Conservation (phyloP, 2,329 filamentous ascomycete genomes). For the Calonectria pseudoturangicola region DNA sequence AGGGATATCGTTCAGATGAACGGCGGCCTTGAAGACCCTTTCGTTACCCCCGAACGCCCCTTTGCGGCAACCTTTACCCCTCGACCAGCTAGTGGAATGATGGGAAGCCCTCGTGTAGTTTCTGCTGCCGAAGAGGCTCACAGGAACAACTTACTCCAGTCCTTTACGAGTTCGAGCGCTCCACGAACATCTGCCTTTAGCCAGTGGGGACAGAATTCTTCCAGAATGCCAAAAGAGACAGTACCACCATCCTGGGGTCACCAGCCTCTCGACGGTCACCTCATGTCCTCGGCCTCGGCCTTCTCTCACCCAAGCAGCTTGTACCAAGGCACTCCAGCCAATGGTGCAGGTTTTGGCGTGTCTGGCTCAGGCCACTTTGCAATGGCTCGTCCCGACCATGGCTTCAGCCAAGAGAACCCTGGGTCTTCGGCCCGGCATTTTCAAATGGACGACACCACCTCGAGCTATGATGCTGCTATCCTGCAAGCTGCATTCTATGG, state of each 20-base stretch:
- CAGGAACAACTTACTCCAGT: conserved; percentile 60
- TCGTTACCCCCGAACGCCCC: conserved; percentile 54
- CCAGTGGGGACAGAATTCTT: conserved; percentile 55
- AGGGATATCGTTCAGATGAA: conserved; percentile 42
- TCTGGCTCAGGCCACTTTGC: conserved; percentile 41
- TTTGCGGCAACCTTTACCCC: conserved; percentile 40
- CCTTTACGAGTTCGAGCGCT: conserved; percentile 54
- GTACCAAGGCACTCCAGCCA: conserved; percentile 67
- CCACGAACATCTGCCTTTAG: conserved; percentile 58
- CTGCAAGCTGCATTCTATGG: conserved; percentile 59
- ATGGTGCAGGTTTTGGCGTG: conserved; percentile 48
- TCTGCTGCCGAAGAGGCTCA: conserved; percentile 57
- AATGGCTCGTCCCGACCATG: conserved; percentile 44
- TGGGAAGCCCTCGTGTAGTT: conserved; percentile 44
- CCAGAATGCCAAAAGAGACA: conserved; percentile 45
- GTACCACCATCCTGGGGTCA: conserved; percentile 46
- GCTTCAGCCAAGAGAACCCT: conserved; percentile 44
- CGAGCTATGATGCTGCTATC: conserved; percentile 60
- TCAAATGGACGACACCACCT: conserved; percentile 59
- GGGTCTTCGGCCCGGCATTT: conserved; percentile 50
- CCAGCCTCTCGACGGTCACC: conserved; percentile 42
- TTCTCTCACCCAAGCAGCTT: conserved; percentile 72
- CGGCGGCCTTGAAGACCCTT: conserved; percentile 57
- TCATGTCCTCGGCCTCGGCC: conserved; percentile 56
- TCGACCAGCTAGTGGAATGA: conserved; percentile 42